Percentiles rank a stretch among this genome's conserved stretches.
phyloP scores from a whole-genome alignment of 768 basidiomycete species.

The Dioszegia crocea region DNA sequence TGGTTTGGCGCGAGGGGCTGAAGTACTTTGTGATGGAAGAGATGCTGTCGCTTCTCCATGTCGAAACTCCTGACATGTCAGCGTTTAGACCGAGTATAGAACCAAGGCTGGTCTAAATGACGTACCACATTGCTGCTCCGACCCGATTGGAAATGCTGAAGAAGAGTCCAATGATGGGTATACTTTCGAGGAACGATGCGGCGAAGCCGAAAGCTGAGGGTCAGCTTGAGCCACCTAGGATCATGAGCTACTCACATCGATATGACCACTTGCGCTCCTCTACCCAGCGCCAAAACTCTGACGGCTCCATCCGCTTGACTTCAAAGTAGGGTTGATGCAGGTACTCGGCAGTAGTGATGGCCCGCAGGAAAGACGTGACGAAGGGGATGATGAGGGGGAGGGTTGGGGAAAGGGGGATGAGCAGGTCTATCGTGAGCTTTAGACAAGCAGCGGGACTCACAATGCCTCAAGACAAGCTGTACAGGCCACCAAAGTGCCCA shows the following conservation, averaged over 20 bases:
- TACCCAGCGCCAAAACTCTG: slow-evolving; percentile 69
- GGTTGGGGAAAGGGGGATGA: slow-evolving; percentile 46
- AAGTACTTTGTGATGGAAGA: slow-evolving; percentile 49
- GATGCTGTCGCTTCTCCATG: slow-evolving; percentile 53
- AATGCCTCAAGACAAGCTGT: slow-evolving; percentile 45
- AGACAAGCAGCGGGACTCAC: slow-evolving; percentile 19
- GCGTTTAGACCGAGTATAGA: not conserved
- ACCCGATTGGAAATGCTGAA: slow-evolving; percentile 83
- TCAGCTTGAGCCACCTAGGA: not conserved
- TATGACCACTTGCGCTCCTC: slow-evolving; percentile 91
- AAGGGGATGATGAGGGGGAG: slow-evolving; percentile 49
- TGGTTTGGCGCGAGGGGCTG: slow-evolving; percentile 43
- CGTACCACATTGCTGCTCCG: slow-evolving; percentile 82
- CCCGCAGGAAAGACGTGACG: slow-evolving; percentile 48
- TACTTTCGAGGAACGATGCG: slow-evolving; percentile 71
- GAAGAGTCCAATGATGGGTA: slow-evolving; percentile 75
- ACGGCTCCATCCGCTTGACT: slow-evolving; percentile 71
- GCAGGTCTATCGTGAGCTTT: slow-evolving; percentile 29
- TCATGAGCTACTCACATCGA: slow-evolving; percentile 54
- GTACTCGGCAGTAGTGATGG: slow-evolving; percentile 50
- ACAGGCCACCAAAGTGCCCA: slow-evolving; percentile 49
- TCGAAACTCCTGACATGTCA: slow-evolving; percentile 44
- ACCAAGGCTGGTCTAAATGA: slow-evolving; percentile 10
- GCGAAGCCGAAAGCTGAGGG: slow-evolving; percentile 75
- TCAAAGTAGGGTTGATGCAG: slow-evolving; percentile 66